phyloP scores from a whole-genome alignment of 768 basidiomycete species.

The Russula sp. region DNA sequence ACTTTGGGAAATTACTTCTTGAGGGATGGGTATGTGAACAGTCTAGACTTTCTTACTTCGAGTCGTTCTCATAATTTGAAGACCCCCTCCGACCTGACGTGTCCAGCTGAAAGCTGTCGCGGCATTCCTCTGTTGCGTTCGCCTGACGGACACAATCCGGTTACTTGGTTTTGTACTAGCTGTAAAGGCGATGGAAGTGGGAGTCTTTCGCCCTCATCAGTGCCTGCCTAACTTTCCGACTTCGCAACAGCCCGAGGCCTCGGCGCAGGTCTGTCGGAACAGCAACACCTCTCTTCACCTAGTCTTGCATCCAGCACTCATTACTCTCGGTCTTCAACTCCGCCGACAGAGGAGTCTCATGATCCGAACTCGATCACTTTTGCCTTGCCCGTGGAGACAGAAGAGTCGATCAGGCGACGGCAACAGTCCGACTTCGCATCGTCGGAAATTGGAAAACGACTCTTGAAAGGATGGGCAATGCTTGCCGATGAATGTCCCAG shows the following conservation, averaged over 20 bases:
- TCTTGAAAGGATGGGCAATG: constrained; percentile 86
- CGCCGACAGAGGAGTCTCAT: constrained; percentile 72
- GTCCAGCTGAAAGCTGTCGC: constrained; percentile 52
- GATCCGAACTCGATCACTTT: constrained; percentile 60
- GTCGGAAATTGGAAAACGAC: constrained; percentile 69
- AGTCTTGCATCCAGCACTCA: constrained; percentile 51
- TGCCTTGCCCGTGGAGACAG: constrained; percentile 60
- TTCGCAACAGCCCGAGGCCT: constrained; percentile 14
- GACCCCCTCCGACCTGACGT: constrained; percentile 50
- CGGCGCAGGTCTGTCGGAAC: constrained; percentile 13
- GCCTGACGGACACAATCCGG: constrained; percentile 48
- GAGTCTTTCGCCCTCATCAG: constrained; percentile 30
- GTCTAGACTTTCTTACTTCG: neutral
- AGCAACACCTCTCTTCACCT: constrained; percentile 33
- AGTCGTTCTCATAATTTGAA: constrained; percentile 43
- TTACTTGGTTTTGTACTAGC: constrained; percentile 57
- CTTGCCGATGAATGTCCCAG: constrained; percentile 83
- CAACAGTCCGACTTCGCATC: constrained; percentile 82
- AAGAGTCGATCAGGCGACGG: constrained; percentile 62
- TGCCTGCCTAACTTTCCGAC: constrained; percentile 1
- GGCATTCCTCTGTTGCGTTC: constrained; percentile 72
- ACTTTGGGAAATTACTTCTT: constrained; percentile 49
- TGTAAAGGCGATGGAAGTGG: constrained; percentile 49
- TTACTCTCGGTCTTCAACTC: constrained; percentile 65
- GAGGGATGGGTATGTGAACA: constrained; percentile 29